A percentile compares a stretch with the other conserved stretches of the same genome.
Conservation (phyloP, 2,329 filamentous ascomycete genomes). For the Diaporthe helianthi region DNA sequence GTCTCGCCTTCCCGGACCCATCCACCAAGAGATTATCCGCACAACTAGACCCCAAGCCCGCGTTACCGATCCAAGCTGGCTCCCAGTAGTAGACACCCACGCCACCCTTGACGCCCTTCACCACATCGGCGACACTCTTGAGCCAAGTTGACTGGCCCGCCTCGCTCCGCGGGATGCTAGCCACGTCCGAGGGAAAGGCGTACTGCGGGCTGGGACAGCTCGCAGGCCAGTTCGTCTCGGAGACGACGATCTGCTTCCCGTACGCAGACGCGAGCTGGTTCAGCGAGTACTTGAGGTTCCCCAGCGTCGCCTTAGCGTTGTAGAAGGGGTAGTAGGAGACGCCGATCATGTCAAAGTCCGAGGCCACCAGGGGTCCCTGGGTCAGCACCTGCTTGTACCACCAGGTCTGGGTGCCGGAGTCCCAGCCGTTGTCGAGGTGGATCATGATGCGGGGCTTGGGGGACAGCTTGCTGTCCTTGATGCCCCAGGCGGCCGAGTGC, state of each 20-base stretch:
- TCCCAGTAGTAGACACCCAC: slow-evolving; percentile 77
- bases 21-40: slow-evolving; percentile 54
- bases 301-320: slow-evolving; percentile 63
- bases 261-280: slow-evolving; percentile 66
- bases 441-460: slow-evolving; percentile 74
- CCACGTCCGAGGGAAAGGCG: slow-evolving; percentile 66
- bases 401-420: slow-evolving; percentile 69
- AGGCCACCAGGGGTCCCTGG: slow-evolving; percentile 54
- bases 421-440: slow-evolving; percentile 79
- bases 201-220: slow-evolving; percentile 66
- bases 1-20: slow-evolving; percentile 1
- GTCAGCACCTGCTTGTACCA: slow-evolving; percentile 64
- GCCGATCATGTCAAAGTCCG: slow-evolving; percentile 75
- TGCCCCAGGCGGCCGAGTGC: slow-evolving; percentile 67
- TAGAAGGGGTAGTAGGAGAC: slow-evolving; percentile 80
- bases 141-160: slow-evolving; percentile 70
- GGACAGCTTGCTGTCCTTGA: slow-evolving; percentile 67
- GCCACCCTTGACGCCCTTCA: slow-evolving; percentile 60
- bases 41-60: slow-evolving; percentile 69
- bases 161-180: slow-evolving; percentile 65
- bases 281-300: slow-evolving; percentile 61
- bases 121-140: slow-evolving; percentile 62
- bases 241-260: slow-evolving; percentile 71
- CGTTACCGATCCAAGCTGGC: slow-evolving; percentile 73
- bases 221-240: slow-evolving; percentile 74